Percentiles rank a stretch among this genome's conserved stretches.
These are phyloP conservation scores for Sphaerosporella brunnea DNA, from an alignment of 495 filamentous ascomycete genomes.

Conservation along the genomic window DNA sequence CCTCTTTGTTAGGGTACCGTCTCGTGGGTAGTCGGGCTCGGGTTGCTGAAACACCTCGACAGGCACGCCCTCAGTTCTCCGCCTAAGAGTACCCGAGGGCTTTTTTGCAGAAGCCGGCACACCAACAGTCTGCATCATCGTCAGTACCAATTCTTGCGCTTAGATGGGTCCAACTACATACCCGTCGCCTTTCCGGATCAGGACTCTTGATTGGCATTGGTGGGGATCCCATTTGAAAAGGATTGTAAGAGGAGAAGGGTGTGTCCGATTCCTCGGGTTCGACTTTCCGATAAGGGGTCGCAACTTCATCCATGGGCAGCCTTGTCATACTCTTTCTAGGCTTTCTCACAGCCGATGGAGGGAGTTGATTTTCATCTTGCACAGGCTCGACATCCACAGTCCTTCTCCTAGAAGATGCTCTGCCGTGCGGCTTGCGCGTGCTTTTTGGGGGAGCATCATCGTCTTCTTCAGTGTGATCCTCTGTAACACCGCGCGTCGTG, in stretches of 20 bases:
- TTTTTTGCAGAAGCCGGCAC: slow-evolving; percentile 9
- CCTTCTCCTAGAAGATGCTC: slow-evolving; percentile 30
- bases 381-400: slow-evolving; percentile 36
- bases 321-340: slow-evolving; percentile 31
- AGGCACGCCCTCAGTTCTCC: slow-evolving; percentile 16
- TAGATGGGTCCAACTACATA: neutral
- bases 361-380: slow-evolving; percentile 31
- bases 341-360: slow-evolving; percentile 33
- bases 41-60: slow-evolving; percentile 13
- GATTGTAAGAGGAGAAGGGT: slow-evolving; percentile 77
- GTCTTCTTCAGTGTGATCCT: slow-evolving; percentile 41
- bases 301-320: slow-evolving; percentile 5
- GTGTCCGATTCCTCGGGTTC: slow-evolving; percentile 28
- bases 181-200: slow-evolving; percentile 16
- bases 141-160: neutral
- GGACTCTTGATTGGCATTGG: slow-evolving; percentile 9
- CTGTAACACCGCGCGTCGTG: slow-evolving; percentile 30
- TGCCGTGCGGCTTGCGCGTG: slow-evolving; percentile 3
- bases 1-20: slow-evolving; percentile 10
- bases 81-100: slow-evolving; percentile 18
- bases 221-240: slow-evolving; percentile 66
- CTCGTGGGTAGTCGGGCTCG: slow-evolving; percentile 4
- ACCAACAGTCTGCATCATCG: slow-evolving; percentile 7
- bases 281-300: slow-evolving; percentile 14
- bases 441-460: slow-evolving; percentile 24